Base-by-base conservation (phyloP, 257 asterid genomes). In the Lycium ferocissimum region DNA sequence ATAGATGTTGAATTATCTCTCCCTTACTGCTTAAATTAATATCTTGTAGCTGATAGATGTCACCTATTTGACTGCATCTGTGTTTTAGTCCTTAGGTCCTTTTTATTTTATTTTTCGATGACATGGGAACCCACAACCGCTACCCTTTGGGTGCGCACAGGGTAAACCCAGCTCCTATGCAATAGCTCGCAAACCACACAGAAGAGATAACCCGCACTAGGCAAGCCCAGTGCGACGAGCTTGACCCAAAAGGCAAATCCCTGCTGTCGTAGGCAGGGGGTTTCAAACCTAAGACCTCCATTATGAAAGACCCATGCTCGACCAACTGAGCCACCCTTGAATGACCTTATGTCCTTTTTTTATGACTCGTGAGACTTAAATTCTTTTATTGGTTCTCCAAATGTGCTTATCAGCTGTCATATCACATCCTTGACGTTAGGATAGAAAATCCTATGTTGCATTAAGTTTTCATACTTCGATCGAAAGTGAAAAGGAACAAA, bases 301-400 rank as follows among this genome's bases (percentile, higher is more conserved):
- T 26, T 26, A 26, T 26, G 33, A 26, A 26, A 26, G 33, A 26
- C 33, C 33, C 33, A 26, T 26, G 33, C 33, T 26, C 33, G 33
- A 26, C 33, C 33, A 26, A 26, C 33, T 26, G 33, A 26, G 33
- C 33, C 33, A 26, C 33, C 33, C 33, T 26, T 26, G 33, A 26
- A 26, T 26, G 33, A 26, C 40, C n/a, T 47, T 73, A 20, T 47
- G 58, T 12, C 20, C 80, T 72, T 72, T 43, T 26, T 26, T n/a
- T 45, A 73, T 20, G 37, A 20, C 20, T 20, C 40, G 38, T 11
- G 59, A 73, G 58, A 73, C 56, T 11, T 47, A 47, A 20, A 0
- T 47, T 73, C 40, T 47, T 73, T 20, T 73, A 51, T 47, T 73
- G 80, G 59, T 20, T 73, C 59, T 73, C 80, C 20, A 47, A 47